Evolutionary conservation across 257 asterid species (phyloP), one percentile per base, ranked within the genome.

Genomic region (Rauvolfia tetraphylla): DNA sequence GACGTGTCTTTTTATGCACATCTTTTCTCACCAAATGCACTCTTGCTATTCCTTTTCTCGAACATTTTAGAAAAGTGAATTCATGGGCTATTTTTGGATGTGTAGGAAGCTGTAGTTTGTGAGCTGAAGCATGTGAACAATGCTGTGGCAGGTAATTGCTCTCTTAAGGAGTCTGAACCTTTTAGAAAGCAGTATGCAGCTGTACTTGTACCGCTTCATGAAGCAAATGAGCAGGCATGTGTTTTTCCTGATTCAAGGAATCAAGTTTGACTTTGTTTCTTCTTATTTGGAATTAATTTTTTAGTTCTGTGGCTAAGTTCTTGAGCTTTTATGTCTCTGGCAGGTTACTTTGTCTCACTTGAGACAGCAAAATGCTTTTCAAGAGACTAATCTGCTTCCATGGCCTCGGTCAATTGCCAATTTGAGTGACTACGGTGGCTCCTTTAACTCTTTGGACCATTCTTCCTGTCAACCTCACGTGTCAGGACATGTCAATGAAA

Each of bases 121-220:
- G 96, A 92, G 87, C 83, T 94, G 80, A 90, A 90, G 88, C 89
- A 78, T 48, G 76, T 90, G 95, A 92, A 94, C 66, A 91, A 94
- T 73, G 97, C 89, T 29, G 88, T 86, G 48, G 73, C 75, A 63
- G 87, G 86, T 86, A 84, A 79, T 85, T 58, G 77, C 85, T 81
- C 92, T 70, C 88, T 89, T 71, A 89, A 92, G 84, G 96, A 90
- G 48, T 87, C 91, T 1, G 98, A 94, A 49, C 63, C 89, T 49
- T 89, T 92, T 84, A 84, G 83, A 72, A 94, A 87, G 88, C 97
- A 87, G 78, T 94, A 94, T 81, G 97, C 97, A 27, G 89, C 88
- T 0, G 86, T 92, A 61, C 91, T 92, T 76, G 73, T 87, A 41
- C 94, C 83, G 77, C 81, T 92, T 78, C 86, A 82, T 74, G 98